Evolutionary conservation across 306 rosid species (phyloP), one percentile per base, ranked within the genome.

Genomic region (Cucumis hystrix): DNA sequence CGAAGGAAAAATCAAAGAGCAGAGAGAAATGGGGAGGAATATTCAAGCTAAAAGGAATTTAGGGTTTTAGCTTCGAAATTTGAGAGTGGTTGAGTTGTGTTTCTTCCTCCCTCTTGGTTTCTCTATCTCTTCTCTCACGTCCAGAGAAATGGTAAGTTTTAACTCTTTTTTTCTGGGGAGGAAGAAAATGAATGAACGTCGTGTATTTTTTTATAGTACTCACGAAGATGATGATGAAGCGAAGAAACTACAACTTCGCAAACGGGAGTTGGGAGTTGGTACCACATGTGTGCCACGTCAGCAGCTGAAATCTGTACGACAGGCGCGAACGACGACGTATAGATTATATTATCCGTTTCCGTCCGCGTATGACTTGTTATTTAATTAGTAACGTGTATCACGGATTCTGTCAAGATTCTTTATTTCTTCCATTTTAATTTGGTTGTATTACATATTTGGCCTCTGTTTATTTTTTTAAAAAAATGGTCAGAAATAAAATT

Each of bases 1-100:
- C 18, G 55, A 40, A 75, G 54, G 54, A 74, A 55, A 55, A 37
- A 43, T 33, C 66, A 21, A 37, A 1, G 52, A 33, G 16, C 51
- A 2, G 66, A 75, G 78, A 75, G 67, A 56, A 75, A 59, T 59
- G 37, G 67, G 62, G 68, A 75, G 35, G 65, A 56, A n/a, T 30
- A 23, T 23, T 45, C 49, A 37, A 75, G 78, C 78, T 35, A 74
- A 30, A 33, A 23, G 3, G 45, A 16, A 17, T 56, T 6, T 43
- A 75, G 78, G 78, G 68, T 75, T 75, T 63, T 75, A 57, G 78
- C 68, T 75, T 57, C 20, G n/a, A 1, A 57, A 47, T 59, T 76
- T 39, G 69, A 72, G 76, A 72, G 10, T 59, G 15, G 43, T 10
- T 39, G 56, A 13, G 57, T 40, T 43, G 37, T 18, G 23, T n/a